Evolutionary conservation across 2,329 filamentous ascomycete species (phyloP).

Genomic region (Diplodia intermedia): DNA sequence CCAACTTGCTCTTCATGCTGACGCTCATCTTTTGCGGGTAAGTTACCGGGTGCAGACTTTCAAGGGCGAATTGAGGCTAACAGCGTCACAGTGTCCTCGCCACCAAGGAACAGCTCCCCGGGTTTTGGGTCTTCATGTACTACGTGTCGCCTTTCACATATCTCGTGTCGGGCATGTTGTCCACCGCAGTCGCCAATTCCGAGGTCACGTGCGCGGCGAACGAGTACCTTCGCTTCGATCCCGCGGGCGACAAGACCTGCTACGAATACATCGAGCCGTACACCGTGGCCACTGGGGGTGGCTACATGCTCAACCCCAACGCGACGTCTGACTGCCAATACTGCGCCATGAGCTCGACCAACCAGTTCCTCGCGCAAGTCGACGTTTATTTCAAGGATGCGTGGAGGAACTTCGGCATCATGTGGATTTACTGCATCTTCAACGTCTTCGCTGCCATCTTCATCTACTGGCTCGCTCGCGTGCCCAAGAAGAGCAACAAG

Average conservation of each 20-base stretch:
- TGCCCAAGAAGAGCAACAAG: slow-evolving; percentile 55
- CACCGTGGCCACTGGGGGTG: slow-evolving; percentile 45
- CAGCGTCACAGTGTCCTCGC: slow-evolving; percentile 66
- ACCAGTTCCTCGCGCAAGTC: slow-evolving; percentile 52
- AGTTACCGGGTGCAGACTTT: neutral
- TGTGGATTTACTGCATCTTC: slow-evolving; percentile 60
- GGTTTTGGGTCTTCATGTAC: slow-evolving; percentile 83
- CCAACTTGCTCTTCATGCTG: slow-evolving; percentile 72
- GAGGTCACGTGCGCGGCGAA: slow-evolving; percentile 68
- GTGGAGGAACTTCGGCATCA: slow-evolving; percentile 64
- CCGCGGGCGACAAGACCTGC: slow-evolving; percentile 66
- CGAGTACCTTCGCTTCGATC: slow-evolving; percentile 70
- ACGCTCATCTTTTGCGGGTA: slow-evolving; percentile 70
- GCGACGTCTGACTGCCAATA: slow-evolving; percentile 48
- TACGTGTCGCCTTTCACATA: slow-evolving; percentile 80
- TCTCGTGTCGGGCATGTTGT: slow-evolving; percentile 72
- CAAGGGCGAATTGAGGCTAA: slow-evolving; percentile 45
- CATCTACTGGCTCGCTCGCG: slow-evolving; percentile 61
- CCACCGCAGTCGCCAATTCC: slow-evolving; percentile 70
- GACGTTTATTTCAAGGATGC: slow-evolving; percentile 52
- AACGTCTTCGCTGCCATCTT: slow-evolving; percentile 56
- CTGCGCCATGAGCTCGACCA: slow-evolving; percentile 53
- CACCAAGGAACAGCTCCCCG: slow-evolving; percentile 64
- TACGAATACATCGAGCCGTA: slow-evolving; percentile 57
- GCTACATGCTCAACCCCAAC: slow-evolving; percentile 47